Base-by-base conservation (phyloP, 768 basidiomycete species). In the Tubosaeta brunneosetosa region DNA sequence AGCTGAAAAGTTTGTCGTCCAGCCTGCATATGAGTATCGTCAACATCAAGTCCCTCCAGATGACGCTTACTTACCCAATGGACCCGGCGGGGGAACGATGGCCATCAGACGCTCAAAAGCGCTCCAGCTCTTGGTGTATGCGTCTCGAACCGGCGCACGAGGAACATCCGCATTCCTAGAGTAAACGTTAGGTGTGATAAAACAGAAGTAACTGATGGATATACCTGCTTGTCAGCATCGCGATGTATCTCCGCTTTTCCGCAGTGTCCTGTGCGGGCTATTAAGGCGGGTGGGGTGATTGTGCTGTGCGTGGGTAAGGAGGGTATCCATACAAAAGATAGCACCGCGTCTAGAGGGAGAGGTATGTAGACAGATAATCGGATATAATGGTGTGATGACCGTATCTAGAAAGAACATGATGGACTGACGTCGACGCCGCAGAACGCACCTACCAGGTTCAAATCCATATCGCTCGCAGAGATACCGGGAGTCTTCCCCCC, bases 71-170 rank as follows among this genome's bases (percentile, higher is more conserved):
- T 37, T 63, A 90, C 86, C 91, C 91, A 50, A 92, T 92, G 1
- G 88, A 89, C 7, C 91, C 91, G 9, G 90, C 91, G 0, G 90
- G 90, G 91, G 89, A 0, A 93, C 89, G 55, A 93, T 90, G 5
- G 88, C 86, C 16, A 93, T 86, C 7, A 93, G 78, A 9, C 91
- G 82, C 65, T 92, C 90, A 61, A 93, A 92, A 2, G 90, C 90
- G 64, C 88, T 90, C 91, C 91, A 93, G 58, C 87, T 90, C 69
- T 93, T 93, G 25, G 90, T 91, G 64, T 93, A 93, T 86, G 91
- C 88, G 59, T 92, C 90, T 51, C 90, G 81, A 43, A 91, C 91
- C 17, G 91, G 76, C 1, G 88, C 86, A 46, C 90, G 81, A 11
- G 91, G 87, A 25, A 90, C 85, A 64, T 92, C 90, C 14, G 88